phyloP scores from a whole-genome alignment of 1,284 basidiomycete species.

The Cutaneotrichosporon dermatis region DNA sequence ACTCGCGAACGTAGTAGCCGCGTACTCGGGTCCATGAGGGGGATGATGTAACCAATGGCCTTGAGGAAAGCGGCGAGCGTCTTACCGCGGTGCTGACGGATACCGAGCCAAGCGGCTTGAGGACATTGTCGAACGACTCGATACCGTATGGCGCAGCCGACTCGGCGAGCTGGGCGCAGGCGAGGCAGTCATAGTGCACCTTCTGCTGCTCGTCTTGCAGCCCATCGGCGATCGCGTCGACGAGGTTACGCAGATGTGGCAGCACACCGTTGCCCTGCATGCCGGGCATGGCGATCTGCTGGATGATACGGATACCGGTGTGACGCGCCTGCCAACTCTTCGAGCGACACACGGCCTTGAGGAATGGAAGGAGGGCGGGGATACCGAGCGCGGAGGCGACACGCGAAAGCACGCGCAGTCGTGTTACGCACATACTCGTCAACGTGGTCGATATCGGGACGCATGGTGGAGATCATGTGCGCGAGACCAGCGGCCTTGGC shows the following conservation, averaged over 20 bases:
- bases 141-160: conserved; percentile 98
- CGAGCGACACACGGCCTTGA: conserved; percentile 95
- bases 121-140: conserved; percentile 96
- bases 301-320: conserved; percentile 98
- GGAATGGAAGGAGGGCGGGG: conserved; percentile 92
- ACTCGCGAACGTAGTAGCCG: conserved; percentile 98
- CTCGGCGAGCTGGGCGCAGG: conserved; percentile 92
- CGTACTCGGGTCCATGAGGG: conserved; percentile 99
- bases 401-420: conserved; percentile 97
- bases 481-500: conserved; percentile 98
- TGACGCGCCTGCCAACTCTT: conserved; percentile 99
- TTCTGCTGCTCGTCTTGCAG: conserved; percentile 98
- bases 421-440: conserved; percentile 99
- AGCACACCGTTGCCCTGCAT: conserved; percentile 99
- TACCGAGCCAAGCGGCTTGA: conserved; percentile 99
- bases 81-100: conserved; percentile 95
- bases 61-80: conserved; percentile 97
- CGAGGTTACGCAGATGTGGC: conserved; percentile 92
- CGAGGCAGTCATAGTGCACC: conserved; percentile 98
- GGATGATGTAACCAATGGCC: conserved; percentile 98
- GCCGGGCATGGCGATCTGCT: conserved; percentile 84
- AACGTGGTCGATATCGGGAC: conserved; percentile 98
- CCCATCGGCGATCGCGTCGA: conserved; percentile 93
- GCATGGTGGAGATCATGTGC: conserved; percentile 99
- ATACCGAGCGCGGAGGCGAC: conserved; percentile 98